Conservation (phyloP, 1,284 basidiomycete genomes). For the Puccinia horiana region DNA sequence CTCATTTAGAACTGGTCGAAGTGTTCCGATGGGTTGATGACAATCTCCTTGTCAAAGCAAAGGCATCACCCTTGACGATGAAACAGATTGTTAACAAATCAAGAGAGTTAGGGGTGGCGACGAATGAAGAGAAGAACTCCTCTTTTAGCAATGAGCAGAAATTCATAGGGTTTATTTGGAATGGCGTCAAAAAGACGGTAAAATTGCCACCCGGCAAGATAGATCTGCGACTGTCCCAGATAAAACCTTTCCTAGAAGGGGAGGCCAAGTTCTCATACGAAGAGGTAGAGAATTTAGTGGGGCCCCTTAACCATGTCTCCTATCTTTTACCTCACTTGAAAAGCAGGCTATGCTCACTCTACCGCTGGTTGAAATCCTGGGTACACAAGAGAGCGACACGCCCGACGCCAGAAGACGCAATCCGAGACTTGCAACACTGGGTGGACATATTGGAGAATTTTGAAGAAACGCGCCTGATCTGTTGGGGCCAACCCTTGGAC, state of each 20-base stretch:
- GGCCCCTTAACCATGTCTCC: background rate
- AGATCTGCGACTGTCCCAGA: background rate
- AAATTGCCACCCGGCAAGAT: background rate
- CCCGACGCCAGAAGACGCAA: background rate
- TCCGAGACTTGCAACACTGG: background rate
- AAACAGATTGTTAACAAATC: background rate
- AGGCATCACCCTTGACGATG: background rate
- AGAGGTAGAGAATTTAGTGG: background rate
- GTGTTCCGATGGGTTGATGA: background rate
- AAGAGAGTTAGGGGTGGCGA: background rate
- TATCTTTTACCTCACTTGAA: conserved; percentile 1
- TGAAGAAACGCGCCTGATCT: background rate
- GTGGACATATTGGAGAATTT: background rate
- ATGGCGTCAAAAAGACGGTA: background rate
- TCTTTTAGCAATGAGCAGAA: background rate
- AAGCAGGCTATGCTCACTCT: background rate
- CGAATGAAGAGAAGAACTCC: background rate
- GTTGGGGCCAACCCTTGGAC: background rate
- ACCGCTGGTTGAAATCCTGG: background rate
- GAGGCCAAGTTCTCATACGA: background rate
- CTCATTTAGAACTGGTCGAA: background rate
- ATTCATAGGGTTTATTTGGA: conserved; percentile 27
- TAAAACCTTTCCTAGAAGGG: background rate
- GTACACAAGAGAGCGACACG: background rate
- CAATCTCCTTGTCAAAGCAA: background rate